phyloP scores from a whole-genome alignment of 164 flowering plant species.

The Dillenia turbinata region DNA sequence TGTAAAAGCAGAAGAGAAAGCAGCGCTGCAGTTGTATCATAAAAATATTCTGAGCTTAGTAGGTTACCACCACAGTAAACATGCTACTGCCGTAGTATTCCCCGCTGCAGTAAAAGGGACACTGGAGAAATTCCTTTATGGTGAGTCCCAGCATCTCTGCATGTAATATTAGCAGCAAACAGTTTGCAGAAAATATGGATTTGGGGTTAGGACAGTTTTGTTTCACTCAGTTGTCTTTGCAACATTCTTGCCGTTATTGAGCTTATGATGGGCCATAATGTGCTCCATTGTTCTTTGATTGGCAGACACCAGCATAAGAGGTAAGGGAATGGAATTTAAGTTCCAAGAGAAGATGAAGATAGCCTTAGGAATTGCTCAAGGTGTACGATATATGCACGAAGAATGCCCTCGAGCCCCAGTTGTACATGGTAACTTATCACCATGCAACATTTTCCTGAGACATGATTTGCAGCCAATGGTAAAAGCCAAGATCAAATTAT shows the following conservation, averaged over 20 bases:
- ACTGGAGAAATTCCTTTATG: conserved; percentile 18
- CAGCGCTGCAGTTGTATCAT: conserved; percentile 24
- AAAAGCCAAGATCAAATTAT: background rate
- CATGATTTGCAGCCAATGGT: conserved; percentile 30
- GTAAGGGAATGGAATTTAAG: conserved; percentile 11
- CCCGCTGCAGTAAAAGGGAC: conserved; percentile 11
- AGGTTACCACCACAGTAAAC: conserved; percentile 24
- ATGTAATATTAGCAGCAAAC: background rate
- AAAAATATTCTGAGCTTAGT: conserved; percentile 20
- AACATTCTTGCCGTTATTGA: too few relatives aligned
- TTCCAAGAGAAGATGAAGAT: conserved; percentile 28
- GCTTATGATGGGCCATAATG: too few relatives aligned
- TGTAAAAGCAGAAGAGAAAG: conserved; percentile 35
- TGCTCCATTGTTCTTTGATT: background rate
- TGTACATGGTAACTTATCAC: conserved; percentile 25
- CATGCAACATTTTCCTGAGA: conserved; percentile 22
- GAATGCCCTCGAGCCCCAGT: conserved; percentile 38
- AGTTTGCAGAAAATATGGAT: background rate
- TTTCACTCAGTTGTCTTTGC: too few relatives aligned
- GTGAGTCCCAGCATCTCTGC: conserved; percentile 11
- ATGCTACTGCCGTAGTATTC: conserved; percentile 22
- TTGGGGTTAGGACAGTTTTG: too few relatives aligned
- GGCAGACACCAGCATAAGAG: conserved; percentile 10
- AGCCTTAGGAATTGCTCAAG: conserved; percentile 25
- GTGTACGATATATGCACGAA: conserved; percentile 42